Base-by-base conservation (phyloP, 768 basidiomycete species). In the Rhizopogon salebrosus region DNA sequence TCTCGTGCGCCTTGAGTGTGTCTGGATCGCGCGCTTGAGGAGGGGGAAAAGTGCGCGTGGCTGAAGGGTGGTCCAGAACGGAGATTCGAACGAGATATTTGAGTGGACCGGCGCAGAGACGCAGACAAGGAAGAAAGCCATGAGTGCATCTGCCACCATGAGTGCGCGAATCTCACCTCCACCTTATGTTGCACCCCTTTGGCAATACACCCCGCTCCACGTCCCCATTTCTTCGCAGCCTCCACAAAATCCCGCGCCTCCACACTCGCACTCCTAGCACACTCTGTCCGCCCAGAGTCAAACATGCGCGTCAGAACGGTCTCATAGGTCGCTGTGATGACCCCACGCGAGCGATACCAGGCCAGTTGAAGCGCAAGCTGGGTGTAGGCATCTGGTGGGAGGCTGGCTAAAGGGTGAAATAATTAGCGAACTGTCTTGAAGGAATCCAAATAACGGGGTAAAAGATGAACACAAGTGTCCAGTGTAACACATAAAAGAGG, bases 331-430 rank as follows among this genome's bases (percentile, higher is more conserved):
- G 95, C 91, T 3, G 91, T 90, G 60, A 91, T 86, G 53, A 75
- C 70, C 10, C 82, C 83, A 41, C 84, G 87, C 20, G 84, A 82
- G 64, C 80, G 81, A 72, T 88, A 91, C 85, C 89, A 97, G 3
- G 93, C 94, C 9, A 97, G 79, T 64, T 98, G 95, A 18, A 97
- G 75, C 0, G 84, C 89, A 80, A 95, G 88, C 65, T 98, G 95
- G 45, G 95, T 79, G 70, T 82, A 97, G 1, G 89, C 89, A 63
- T 98, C 95, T 0, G 94, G 84, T 4, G 80, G 72, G 18, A 79
- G 67, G 37, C 75, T 74, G 41, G 75, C 83, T 86, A 49, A 5
- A 54, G 9, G 34, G 31, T 4, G 14, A 46, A 16, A 16, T 23
- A 5, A 34, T 46, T 6, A 46, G 22, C 37, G 16, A 48, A 10